phyloP scores from a whole-genome alignment of 192 early-diverging fungal species.

The Rhizophlyctis rosea region DNA sequence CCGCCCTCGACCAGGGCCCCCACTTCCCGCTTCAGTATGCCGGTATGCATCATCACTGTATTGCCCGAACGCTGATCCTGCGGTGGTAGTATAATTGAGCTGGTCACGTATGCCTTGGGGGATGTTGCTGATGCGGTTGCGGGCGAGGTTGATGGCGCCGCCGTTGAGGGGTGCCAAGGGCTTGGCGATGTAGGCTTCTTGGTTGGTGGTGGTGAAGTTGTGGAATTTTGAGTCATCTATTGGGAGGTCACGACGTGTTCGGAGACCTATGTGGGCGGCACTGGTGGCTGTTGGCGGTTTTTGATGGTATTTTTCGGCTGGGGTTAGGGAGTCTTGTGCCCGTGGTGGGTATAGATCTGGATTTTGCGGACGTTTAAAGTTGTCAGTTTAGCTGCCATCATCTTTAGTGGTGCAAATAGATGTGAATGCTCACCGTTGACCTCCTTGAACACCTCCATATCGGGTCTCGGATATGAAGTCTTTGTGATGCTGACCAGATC shows the following conservation, averaged over 20 bases:
- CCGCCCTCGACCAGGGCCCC: no score
- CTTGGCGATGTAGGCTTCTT: constrained; percentile 25
- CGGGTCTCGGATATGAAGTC: constrained; percentile 10
- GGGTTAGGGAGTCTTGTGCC: constrained; percentile 11
- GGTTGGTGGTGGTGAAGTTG: constrained; percentile 33
- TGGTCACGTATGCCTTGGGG: constrained; percentile 30
- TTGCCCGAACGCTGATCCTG: constrained; percentile 26
- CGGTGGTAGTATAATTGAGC: constrained; percentile 27
- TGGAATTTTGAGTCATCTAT: constrained; percentile 38
- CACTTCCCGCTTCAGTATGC: background rate
- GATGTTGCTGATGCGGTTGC: constrained; percentile 32
- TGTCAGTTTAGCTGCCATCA: no score
- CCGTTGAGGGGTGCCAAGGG: constrained; percentile 9
- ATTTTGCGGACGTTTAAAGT: no score
- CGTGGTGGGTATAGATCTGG: constrained; percentile 8
- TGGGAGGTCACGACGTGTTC: constrained; percentile 37
- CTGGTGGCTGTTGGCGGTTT: constrained; percentile 25
- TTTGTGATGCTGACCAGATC: constrained; percentile 20
- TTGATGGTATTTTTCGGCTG: constrained; percentile 13
- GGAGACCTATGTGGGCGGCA: constrained; percentile 33
- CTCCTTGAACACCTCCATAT: background rate
- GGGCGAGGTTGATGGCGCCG: background rate
- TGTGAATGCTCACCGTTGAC: background rate
- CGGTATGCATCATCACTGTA: constrained; percentile 7
- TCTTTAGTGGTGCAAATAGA: no score